These are phyloP conservation scores for Hypseocharis bilobata DNA, from an alignment of 441 rosid species.

Conservation along the genomic window DNA sequence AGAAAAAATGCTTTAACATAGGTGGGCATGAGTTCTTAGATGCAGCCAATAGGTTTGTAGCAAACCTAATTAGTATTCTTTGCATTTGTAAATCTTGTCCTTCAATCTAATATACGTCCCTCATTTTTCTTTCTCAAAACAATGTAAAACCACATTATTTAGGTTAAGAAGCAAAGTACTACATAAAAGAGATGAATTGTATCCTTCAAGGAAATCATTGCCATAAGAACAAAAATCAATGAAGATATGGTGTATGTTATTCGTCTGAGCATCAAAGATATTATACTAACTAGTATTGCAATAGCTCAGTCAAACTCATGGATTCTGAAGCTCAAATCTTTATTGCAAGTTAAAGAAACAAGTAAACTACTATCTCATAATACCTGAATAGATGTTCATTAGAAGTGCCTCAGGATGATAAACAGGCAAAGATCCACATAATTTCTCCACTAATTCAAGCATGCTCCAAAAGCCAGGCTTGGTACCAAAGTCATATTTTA, in stretches of 20 bases:
- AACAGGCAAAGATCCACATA: slow-evolving; percentile 54
- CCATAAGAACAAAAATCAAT: not conserved
- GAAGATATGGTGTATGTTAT: not conserved
- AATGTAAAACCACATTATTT: not conserved
- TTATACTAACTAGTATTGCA: not conserved
- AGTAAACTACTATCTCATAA: slow-evolving; percentile 16
- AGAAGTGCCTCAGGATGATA: slow-evolving; percentile 78
- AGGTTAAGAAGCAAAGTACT: not conserved
- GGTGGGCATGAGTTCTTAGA: too few species aligned
- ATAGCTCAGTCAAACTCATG: not conserved
- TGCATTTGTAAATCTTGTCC: not conserved
- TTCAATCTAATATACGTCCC: not conserved
- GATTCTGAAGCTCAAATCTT: not conserved
- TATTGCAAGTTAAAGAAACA: slow-evolving; percentile 6
- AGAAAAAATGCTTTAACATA: not conserved
- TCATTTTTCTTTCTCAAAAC: not conserved
- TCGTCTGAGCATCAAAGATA: slow-evolving; percentile 14
- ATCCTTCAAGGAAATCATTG: slow-evolving; percentile 1
- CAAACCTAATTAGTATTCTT: not conserved
- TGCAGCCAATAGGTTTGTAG: not conserved
- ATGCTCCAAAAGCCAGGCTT: slow-evolving; percentile 43
- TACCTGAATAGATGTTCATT: slow-evolving; percentile 76
- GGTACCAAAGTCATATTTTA: slow-evolving; percentile 28
- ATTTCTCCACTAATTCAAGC: slow-evolving; percentile 45
- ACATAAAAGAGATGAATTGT: not conserved